Evolutionary conservation across 2,329 filamentous ascomycete genomes (phyloP).

Genomic region (Triangularia setosa): DNA sequence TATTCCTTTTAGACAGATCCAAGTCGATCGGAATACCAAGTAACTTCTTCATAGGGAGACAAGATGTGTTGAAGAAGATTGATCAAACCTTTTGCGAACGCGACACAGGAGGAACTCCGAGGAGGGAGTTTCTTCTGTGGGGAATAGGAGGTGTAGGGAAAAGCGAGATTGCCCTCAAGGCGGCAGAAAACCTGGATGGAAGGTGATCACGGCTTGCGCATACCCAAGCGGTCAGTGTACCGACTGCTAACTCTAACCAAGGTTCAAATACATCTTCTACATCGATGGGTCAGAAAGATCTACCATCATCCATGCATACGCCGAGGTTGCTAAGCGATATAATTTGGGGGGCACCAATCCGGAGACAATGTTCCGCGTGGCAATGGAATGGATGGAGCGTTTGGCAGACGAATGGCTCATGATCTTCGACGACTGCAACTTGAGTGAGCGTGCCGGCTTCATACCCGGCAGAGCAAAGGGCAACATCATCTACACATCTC

Average conservation of each 20-base stretch:
- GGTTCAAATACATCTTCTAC: constrained; percentile 30
- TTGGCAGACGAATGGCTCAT: constrained; percentile 29
- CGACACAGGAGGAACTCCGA: background rate
- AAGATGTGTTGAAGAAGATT: constrained; percentile 24
- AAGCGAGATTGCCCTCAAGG: constrained; percentile 31
- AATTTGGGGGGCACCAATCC: background rate
- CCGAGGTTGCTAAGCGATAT: constrained; percentile 7
- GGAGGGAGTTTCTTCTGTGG: constrained; percentile 27
- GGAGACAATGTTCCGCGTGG: background rate
- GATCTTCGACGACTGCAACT: constrained; percentile 30
- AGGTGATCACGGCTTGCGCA: constrained; percentile 12
- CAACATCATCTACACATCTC: constrained; percentile 31
- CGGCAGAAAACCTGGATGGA: constrained; percentile 20
- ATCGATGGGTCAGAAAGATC: constrained; percentile 26
- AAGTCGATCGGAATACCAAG: constrained; percentile 13
- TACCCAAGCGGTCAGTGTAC: background rate
- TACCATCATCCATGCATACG: constrained; percentile 16
- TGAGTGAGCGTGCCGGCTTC: background rate
- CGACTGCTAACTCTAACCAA: constrained; percentile 2
- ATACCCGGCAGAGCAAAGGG: constrained; percentile 23
- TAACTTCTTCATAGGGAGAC: constrained; percentile 28
- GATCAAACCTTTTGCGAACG: constrained; percentile 17
- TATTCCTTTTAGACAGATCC: constrained; percentile 8
- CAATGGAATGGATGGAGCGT: constrained; percentile 21
- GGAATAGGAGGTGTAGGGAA: constrained; percentile 33